Conservation (phyloP, 169 alveolate genomes). For the Babesia gibsoni region DNA sequence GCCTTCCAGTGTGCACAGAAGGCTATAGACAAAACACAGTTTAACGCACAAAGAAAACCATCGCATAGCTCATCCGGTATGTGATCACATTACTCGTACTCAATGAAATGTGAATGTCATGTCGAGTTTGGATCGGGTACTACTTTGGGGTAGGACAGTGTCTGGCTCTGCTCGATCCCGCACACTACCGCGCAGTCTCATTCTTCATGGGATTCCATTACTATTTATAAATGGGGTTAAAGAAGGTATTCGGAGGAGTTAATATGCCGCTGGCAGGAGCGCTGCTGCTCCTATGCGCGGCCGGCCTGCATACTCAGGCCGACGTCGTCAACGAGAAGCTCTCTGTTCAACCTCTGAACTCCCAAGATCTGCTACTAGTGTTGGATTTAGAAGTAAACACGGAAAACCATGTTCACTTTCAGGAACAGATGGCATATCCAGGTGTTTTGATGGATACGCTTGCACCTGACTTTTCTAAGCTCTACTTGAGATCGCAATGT, state of each 20-base stretch:
- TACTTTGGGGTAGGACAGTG: too few relatives aligned
- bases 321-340: conserved; percentile 38
- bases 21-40: conserved; percentile 9
- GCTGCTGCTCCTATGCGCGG: background rate
- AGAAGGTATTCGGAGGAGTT: too few relatives aligned
- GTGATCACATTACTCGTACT: background rate
- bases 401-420: background rate
- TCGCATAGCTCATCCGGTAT: conserved; percentile 24
- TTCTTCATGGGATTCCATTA: too few relatives aligned
- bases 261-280: conserved; percentile 7
- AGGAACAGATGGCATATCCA: conserved; percentile 21
- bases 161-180: too few relatives aligned
- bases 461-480: conserved; percentile 48
- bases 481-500: conserved; percentile 12
- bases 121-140: too few relatives aligned
- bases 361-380: conserved; percentile 30
- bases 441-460: conserved; percentile 49
- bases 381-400: conserved; percentile 14
- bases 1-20: conserved; percentile 1
- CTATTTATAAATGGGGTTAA: too few relatives aligned
- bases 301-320: background rate
- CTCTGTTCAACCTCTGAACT: conserved; percentile 31
- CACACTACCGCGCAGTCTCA: too few relatives aligned
- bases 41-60: conserved; percentile 28
- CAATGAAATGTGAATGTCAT: too few relatives aligned